phyloP scores from a whole-genome alignment of 225 moss, liverwort and hornwort genomes.

The Anthoceros angustus region DNA sequence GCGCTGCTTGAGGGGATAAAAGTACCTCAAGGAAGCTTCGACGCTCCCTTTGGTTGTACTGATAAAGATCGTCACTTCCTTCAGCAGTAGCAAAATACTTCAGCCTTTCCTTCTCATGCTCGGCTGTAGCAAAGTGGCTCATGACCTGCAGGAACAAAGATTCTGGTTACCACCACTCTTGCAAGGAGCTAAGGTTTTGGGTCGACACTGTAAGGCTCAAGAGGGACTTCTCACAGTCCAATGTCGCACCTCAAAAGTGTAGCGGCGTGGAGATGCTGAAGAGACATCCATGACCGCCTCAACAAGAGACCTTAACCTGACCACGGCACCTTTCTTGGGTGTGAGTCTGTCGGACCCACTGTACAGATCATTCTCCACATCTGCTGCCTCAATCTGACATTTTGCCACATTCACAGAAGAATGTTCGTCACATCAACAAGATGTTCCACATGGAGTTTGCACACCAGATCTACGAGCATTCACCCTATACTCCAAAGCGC shows the following conservation, averaged over 20 bases:
- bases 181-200: too few species aligned
- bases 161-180: not conserved
- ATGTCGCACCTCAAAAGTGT: constrained; percentile 54
- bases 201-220: not conserved
- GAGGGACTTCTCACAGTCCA: not conserved
- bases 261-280: constrained; percentile 86
- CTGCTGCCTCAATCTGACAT: constrained; percentile 4
- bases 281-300: constrained; percentile 73
- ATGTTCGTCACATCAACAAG: too few species aligned
- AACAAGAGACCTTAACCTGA: constrained; percentile 35
- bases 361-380: not conserved
- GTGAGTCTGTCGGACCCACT: not conserved
- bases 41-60: constrained; percentile 84
- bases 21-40: constrained; percentile 67
- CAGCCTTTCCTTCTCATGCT: constrained; percentile 89
- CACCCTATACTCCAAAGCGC: too few species aligned
- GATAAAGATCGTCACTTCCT: constrained; percentile 90
- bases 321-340: not conserved
- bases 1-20: not conserved
- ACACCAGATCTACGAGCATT: not conserved
- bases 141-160: constrained; percentile 22
- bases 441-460: not conserved
- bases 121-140: constrained; percentile 81
- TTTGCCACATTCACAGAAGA: too few species aligned
- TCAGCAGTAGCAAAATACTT: constrained; percentile 89